Percentiles rank a stretch among this genome's conserved stretches.
These are phyloP conservation scores for Syzygium aromaticum DNA, from an alignment of 345 rosid genomes.

Conservation along the genomic window DNA sequence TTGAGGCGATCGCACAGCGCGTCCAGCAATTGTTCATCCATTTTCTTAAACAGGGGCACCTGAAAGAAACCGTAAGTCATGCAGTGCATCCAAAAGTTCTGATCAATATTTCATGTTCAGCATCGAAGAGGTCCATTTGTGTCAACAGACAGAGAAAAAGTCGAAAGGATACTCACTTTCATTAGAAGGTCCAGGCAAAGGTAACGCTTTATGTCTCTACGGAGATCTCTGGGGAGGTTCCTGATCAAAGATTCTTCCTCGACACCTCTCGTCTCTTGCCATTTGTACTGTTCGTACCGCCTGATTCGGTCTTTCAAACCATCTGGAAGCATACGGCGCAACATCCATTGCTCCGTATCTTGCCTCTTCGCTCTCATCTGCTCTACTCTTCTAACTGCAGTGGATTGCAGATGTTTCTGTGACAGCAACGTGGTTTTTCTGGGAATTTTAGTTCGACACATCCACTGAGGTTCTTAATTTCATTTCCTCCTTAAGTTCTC, in stretches of 20 bases:
- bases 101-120: not conserved
- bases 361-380: slow-evolving; percentile 73
- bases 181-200: slow-evolving; percentile 56
- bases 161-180: slow-evolving; percentile 34
- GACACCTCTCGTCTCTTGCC: slow-evolving; percentile 88
- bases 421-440: not conserved
- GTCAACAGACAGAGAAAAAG: not conserved
- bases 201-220: slow-evolving; percentile 76
- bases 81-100: no score
- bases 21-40: slow-evolving; percentile 67
- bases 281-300: slow-evolving; percentile 68
- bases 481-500: not conserved
- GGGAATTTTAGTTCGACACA: not conserved
- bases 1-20: slow-evolving; percentile 68
- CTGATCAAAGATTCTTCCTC: slow-evolving; percentile 53
- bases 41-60: slow-evolving; percentile 68
- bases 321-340: slow-evolving; percentile 69
- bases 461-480: no score
- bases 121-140: not conserved
- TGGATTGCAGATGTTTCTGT: slow-evolving; percentile 61
- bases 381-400: slow-evolving; percentile 46
- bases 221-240: slow-evolving; percentile 67
- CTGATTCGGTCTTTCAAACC: slow-evolving; percentile 49
- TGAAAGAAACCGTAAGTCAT: not conserved
- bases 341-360: slow-evolving; percentile 86